Evolutionary conservation across 2,329 filamentous ascomycete genomes (phyloP), one percentile per base, ranked within the genome.

Genomic region (Xylariaceae sp.): DNA sequence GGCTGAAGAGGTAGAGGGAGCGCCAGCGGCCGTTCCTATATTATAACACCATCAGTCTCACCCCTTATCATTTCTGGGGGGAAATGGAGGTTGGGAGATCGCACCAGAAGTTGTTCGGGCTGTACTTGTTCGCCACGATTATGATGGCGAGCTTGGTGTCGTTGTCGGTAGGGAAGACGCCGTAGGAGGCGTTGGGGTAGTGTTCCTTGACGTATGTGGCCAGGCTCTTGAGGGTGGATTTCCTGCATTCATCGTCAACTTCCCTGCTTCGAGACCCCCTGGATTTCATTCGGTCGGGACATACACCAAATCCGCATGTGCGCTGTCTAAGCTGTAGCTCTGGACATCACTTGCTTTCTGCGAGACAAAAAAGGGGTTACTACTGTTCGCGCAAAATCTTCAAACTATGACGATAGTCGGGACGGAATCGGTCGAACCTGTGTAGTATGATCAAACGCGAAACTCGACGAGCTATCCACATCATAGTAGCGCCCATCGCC

Each of bases 21-120:
- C 94, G 89, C 90, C 94, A 99, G 64, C 94, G 91, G 63, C 94
- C 94, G 77, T 97, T 97, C 90, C 89, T 92, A 65, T n/a, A n/a
- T n/a, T n/a, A n/a, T n/a, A n/a, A n/a, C n/a, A n/a, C n/a, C n/a
- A n/a, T n/a, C n/a, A n/a, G n/a, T n/a, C n/a, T n/a, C n/a, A n/a
- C n/a, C n/a, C n/a, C n/a, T n/a, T n/a, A n/a, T n/a, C n/a, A 30
- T 30, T 4, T 30, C 23, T 5, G 4, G 23, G 4, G 23, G 23
- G 4, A 30, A 4, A 5, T 17, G 17, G 17, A 17, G 17, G 17
- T 17, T 17, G 1, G 17, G 17, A 17, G 17, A 17, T 17, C 17
- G 17, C 17, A 17, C 92, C 94, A 97, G 82, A 92, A 99, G 81
- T 99, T 99, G 73, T 92, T 91, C 6, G 95, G 94, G 70, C 90